A percentile compares a stretch with the other conserved stretches of the same genome.
Conservation (phyloP, 2,329 filamentous ascomycete genomes). For the Chalaropsis ovoidea region DNA sequence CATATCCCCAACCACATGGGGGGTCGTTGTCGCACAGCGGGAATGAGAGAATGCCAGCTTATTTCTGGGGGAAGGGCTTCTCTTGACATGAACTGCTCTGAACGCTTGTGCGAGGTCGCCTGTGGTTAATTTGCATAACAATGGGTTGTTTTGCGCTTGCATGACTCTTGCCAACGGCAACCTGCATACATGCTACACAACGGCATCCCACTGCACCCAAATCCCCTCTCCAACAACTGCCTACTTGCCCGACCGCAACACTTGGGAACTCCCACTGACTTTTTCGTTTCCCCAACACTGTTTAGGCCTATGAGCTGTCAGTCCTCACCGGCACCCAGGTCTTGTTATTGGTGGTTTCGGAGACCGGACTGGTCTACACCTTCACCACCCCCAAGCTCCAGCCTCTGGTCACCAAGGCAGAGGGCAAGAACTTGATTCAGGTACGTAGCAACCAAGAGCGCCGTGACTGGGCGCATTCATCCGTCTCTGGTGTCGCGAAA, state of each 20-base stretch:
- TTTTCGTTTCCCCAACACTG: neutral
- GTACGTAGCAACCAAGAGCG: constrained; percentile 42
- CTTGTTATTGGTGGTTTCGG: constrained; percentile 87
- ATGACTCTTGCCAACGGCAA: neutral
- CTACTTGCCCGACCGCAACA: neutral
- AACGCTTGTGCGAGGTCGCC: neutral
- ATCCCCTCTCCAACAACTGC: neutral
- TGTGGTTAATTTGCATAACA: neutral
- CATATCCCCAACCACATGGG: neutral
- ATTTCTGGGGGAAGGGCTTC: neutral
- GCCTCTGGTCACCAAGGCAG: constrained; percentile 92
- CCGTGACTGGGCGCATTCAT: neutral
- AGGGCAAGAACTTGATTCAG: constrained; percentile 99
- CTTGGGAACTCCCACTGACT: constrained; percentile 23
- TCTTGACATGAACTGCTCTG: neutral
- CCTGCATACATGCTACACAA: constrained; percentile 1
- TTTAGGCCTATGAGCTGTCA: constrained; percentile 88
- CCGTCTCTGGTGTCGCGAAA: neutral
- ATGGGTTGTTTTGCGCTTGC: neutral
- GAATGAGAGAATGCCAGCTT: neutral
- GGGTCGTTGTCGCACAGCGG: neutral
- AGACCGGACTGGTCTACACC: constrained; percentile 94
- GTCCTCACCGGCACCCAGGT: constrained; percentile 98
- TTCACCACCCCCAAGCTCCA: constrained; percentile 98
- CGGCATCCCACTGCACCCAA: constrained; percentile 11